A percentile compares a stretch with the other conserved stretches of the same genome.
Evolutionary conservation across 225 moss, liverwort and hornwort species (phyloP).

Genomic region (Marchantia paleacea): DNA sequence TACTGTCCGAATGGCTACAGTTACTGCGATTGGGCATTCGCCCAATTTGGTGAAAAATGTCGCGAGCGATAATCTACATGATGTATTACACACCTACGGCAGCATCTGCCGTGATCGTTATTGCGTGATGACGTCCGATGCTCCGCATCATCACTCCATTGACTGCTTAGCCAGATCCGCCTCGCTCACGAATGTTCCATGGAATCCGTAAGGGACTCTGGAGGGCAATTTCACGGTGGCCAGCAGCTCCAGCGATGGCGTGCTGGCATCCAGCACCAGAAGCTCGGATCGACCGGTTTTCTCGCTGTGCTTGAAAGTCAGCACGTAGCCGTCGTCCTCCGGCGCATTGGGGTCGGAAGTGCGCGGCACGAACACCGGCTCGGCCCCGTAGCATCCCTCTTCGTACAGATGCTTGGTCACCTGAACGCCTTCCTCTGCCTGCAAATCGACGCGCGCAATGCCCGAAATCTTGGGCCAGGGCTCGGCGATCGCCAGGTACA

Average conservation of each 20-base stretch:
- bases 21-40: not conserved
- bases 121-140: not conserved
- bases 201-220: slow-evolving; percentile 89
- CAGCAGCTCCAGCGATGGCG: slow-evolving; percentile 56
- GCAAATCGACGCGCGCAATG: slow-evolving; percentile 75
- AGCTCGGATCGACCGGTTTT: slow-evolving; percentile 55
- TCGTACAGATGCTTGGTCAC: slow-evolving; percentile 56
- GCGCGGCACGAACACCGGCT: slow-evolving; percentile 84
- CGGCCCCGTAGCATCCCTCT: slow-evolving; percentile 65
- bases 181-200: slow-evolving; percentile 70
- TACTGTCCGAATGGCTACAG: too few relatives aligned
- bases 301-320: slow-evolving; percentile 81
- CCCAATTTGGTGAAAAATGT: not conserved
- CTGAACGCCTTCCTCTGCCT: slow-evolving; percentile 35
- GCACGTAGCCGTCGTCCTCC: slow-evolving; percentile 84
- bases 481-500: slow-evolving; percentile 82
- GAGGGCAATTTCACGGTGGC: slow-evolving; percentile 72
- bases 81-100: not conserved
- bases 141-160: not conserved
- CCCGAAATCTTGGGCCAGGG: slow-evolving; percentile 97
- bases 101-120: not conserved
- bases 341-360: slow-evolving; percentile 29
- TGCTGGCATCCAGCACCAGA: slow-evolving; percentile 70
- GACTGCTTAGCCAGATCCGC: slow-evolving; percentile 33
- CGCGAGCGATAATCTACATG: not conserved